Evolutionary conservation across 345 rosid species (phyloP).

Genomic region (Firmiana major): DNA sequence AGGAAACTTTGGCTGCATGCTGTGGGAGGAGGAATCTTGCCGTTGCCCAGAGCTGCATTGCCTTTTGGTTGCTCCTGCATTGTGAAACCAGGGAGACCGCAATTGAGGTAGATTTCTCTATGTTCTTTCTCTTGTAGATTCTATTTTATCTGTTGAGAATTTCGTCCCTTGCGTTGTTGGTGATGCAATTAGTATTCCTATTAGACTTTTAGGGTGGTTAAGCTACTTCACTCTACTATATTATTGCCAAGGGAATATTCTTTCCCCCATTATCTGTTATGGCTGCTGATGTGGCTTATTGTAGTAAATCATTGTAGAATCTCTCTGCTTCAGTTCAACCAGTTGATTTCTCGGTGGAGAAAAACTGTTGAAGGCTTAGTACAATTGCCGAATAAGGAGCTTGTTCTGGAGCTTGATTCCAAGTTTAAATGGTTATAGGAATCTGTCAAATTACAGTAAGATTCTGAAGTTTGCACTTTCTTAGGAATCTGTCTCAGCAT

Average conservation of each 20-base stretch:
- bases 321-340: conserved; percentile 16
- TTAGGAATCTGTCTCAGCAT: too few species aligned
- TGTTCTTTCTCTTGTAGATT: conserved; percentile 7
- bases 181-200: conserved; percentile 16
- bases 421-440: not conserved
- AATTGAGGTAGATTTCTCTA: conserved; percentile 35
- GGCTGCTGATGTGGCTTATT: conserved; percentile 16
- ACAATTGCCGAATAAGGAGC: not conserved
- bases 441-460: not conserved
- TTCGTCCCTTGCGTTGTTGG: not conserved
- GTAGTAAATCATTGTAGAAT: conserved; percentile 14
- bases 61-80: conserved; percentile 33
- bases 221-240: conserved; percentile 3
- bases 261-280: conserved; percentile 7
- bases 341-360: conserved; percentile 18
- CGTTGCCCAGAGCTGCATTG: conserved; percentile 26
- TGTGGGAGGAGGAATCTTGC: conserved; percentile 24
- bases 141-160: conserved; percentile 1
- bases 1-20: conserved; percentile 25
- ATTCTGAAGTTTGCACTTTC: not conserved
- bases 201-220: conserved; percentile 7
- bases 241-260: conserved; percentile 10
- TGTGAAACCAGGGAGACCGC: conserved; percentile 25
- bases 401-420: conserved; percentile 3
- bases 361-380: conserved; percentile 5